Evolutionary conservation across 208 protist genomes (phyloP), one percentile per base, ranked within the genome.

Genomic region (Angomonas ambiguus): DNA sequence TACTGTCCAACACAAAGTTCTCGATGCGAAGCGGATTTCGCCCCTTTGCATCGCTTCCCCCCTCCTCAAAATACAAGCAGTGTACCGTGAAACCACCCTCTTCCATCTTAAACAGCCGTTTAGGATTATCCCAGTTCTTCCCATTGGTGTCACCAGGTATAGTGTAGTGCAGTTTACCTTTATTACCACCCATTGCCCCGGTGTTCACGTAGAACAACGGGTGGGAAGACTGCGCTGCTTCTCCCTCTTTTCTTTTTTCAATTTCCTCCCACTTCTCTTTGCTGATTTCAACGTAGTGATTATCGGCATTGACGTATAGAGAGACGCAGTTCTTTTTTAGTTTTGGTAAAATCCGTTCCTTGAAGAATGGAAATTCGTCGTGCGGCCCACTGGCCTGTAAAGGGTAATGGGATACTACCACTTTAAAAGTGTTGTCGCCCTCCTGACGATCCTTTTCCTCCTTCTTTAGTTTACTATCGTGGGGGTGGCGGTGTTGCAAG

Each of bases 81-180:
- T 55, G 49, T 20, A 55, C 49, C 8, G 24, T 27, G 24, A 55
- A 18, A 55, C 49, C 49, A 18, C 49, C 49, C 49, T 55, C 49
- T 20, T 30, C 49, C 49, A 55, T 55, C 49, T 55, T 55, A 18
- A 55, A 55, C 8, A 18, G 8, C 16, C 16, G 49, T 18, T 55
- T 55, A 4, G 18, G 20, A 20, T 55, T 55, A 8, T 4, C 5
- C 49, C 49, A 55, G 24, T 55, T 55, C 24, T 55, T 55, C 8
- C 20, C 49, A 20, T 55, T 27, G 18, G 49, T 55, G 16, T 55
- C 49, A 55, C 24, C 49, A 27, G 49, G 20, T 11, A 27, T 6
- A 20, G 49, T 55, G 24, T 55, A 55, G 49, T 55, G 49, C 24
- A 55, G 49, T 27, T 55, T 55, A 8, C 49, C 49, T 20, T 55